A percentile compares a stretch with the other conserved stretches of the same genome.
Conservation (phyloP, 108 stramenopile genomes). For the Schizochytrium sp. region DNA sequence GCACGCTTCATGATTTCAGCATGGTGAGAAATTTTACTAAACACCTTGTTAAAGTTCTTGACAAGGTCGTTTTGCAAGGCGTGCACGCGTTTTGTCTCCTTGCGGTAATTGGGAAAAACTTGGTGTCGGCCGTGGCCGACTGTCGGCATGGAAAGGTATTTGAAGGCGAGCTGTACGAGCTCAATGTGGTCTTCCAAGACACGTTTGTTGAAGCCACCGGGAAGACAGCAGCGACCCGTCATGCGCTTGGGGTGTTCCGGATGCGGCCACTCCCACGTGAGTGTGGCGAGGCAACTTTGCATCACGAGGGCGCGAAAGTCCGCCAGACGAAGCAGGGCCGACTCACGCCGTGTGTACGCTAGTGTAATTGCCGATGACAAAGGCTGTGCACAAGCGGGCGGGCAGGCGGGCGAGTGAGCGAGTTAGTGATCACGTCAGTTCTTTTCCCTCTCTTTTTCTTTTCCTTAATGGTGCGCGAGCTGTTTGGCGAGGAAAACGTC, state of each 20-base stretch:
- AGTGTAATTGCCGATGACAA: not conserved
- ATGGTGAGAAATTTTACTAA: not conserved
- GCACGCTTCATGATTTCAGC: not conserved
- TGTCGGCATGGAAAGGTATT: constrained; percentile 7
- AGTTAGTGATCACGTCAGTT: not conserved
- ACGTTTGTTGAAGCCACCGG: not conserved
- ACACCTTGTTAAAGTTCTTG: not conserved
- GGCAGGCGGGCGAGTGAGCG: no score
- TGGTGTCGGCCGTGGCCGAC: not conserved
- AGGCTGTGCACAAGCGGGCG: not conserved
- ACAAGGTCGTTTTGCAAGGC: not conserved
- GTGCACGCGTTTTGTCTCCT: not conserved
- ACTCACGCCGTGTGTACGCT: not conserved
- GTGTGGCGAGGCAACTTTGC: not conserved
- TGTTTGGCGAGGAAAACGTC: no score
- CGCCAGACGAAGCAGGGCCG: not conserved
- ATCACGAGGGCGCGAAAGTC: constrained; percentile 3
- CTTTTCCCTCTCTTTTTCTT: not conserved
- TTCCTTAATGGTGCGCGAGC: no score
- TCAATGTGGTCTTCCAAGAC: not conserved
- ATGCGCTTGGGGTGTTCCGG: not conserved
- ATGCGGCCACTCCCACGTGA: not conserved
- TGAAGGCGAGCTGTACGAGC: not conserved
- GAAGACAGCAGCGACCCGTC: not conserved
- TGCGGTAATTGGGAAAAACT: not conserved